A percentile compares a stretch with the other conserved stretches of the same genome.
phyloP scores from a whole-genome alignment of 2,329 filamentous ascomycete genomes.

The Calcarisporium arbuscula region DNA sequence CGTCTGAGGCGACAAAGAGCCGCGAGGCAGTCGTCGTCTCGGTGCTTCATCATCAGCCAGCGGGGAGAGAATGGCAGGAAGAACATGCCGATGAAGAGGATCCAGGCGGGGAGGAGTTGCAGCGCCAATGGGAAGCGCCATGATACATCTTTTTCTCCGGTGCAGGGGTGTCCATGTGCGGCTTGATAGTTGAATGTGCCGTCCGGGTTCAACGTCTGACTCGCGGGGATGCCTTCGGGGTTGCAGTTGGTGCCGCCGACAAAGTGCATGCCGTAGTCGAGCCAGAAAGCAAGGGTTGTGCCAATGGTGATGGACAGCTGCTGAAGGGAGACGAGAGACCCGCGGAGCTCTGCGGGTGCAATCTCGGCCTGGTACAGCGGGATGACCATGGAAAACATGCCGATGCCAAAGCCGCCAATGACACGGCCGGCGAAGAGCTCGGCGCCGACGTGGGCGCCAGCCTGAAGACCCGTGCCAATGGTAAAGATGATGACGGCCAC shows the following conservation, averaged over 20 bases:
- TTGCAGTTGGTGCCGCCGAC: too few species aligned
- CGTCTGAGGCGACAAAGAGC: constrained; percentile 16
- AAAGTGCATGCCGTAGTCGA: constrained; percentile 21
- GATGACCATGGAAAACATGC: constrained; percentile 30
- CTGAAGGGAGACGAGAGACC: constrained; percentile 37
- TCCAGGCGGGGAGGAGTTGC: constrained; percentile 18
- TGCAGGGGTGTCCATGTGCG: too few species aligned
- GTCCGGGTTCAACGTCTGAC: too few species aligned
- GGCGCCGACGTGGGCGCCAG: constrained; percentile 29
- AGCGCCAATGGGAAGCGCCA: constrained; percentile 22
- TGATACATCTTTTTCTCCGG: too few species aligned
- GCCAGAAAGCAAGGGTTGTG: constrained; percentile 22
- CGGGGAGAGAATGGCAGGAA: constrained; percentile 21
- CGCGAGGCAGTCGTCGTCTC: constrained; percentile 16
- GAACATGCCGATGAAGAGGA: constrained; percentile 17
- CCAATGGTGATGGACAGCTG: constrained; percentile 24
- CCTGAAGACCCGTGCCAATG: constrained; percentile 37
- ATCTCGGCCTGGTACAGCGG: constrained; percentile 41
- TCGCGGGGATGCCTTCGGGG: too few species aligned
- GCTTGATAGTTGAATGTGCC: too few species aligned
- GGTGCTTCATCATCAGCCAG: constrained; percentile 19
- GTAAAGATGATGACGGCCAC: constrained; percentile 27
- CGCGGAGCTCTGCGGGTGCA: constrained; percentile 40
- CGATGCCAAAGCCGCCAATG: constrained; percentile 37
- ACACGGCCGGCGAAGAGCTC: constrained; percentile 37